phyloP scores from a whole-genome alignment of 2,329 filamentous ascomycete species.

The Hypoxylon sp. region DNA sequence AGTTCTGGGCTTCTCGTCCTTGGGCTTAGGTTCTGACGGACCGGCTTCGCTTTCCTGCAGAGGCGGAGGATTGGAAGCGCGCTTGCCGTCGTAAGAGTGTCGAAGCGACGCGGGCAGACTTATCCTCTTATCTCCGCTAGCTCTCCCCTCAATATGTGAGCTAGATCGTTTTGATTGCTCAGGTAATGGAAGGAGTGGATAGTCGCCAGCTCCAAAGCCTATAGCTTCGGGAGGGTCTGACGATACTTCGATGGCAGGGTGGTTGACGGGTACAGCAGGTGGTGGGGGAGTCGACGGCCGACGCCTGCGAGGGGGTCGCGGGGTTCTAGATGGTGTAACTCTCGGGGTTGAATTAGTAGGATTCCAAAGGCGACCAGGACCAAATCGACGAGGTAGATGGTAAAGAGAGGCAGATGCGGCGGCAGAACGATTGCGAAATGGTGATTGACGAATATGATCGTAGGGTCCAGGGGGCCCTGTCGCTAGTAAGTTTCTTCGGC shows the following conservation, averaged over 20 bases:
- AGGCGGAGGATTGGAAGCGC: conserved; percentile 53
- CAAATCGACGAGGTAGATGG: conserved; percentile 58
- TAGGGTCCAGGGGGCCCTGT: conserved; percentile 38
- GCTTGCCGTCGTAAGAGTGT: conserved; percentile 68
- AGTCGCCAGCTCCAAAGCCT: conserved; percentile 61
- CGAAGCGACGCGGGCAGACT: conserved; percentile 69
- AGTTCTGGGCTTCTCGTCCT: conserved; percentile 39
- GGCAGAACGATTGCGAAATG: conserved; percentile 62
- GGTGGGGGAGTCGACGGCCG: conserved; percentile 69
- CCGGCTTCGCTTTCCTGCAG: conserved; percentile 48
- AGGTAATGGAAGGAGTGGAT: conserved; percentile 66
- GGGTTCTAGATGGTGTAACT: conserved; percentile 49
- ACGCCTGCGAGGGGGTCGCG: conserved; percentile 57
- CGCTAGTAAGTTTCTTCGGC: conserved; percentile 48
- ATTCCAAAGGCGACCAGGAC: conserved; percentile 70
- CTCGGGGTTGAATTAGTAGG: conserved; percentile 72
- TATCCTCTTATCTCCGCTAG: conserved; percentile 64
- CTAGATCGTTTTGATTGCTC: conserved; percentile 66
- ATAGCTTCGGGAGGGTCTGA: conserved; percentile 57
- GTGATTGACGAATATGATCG: conserved; percentile 53
- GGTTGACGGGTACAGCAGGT: conserved; percentile 65
- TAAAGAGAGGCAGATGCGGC: conserved; percentile 49
- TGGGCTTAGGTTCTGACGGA: conserved; percentile 46
- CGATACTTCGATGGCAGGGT: conserved; percentile 60
- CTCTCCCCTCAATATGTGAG: conserved; percentile 64